Percentiles rank a stretch among this genome's conserved stretches.
Conservation (phyloP, 1,139 yeast genomes). For the Taiozyma sp. region DNA sequence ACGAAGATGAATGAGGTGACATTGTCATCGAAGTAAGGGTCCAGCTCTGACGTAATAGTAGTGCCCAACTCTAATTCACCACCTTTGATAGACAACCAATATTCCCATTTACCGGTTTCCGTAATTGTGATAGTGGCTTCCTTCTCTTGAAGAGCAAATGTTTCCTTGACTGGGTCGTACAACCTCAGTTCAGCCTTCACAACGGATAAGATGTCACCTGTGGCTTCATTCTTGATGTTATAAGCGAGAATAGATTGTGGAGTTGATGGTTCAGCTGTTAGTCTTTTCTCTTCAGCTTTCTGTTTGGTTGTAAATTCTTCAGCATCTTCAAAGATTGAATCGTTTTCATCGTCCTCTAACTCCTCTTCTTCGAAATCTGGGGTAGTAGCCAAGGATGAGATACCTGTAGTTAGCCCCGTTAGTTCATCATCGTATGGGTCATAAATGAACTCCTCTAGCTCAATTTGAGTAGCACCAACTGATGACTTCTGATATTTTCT, state of each 20-base stretch:
- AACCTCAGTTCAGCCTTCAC: constrained; percentile 42
- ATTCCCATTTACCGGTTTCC: constrained; percentile 49
- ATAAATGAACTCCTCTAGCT: constrained; percentile 53
- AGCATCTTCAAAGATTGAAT: constrained; percentile 30
- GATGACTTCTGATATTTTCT: constrained; percentile 61
- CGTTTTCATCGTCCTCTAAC: constrained; percentile 23
- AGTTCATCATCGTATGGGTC: constrained; percentile 26
- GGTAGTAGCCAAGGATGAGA: constrained; percentile 2
- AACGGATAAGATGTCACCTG: constrained; percentile 20
- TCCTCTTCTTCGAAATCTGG: constrained; percentile 11
- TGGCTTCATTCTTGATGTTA: neutral
- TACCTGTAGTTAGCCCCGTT: constrained; percentile 7
- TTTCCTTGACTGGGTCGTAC: constrained; percentile 50
- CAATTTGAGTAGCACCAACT: constrained; percentile 39
- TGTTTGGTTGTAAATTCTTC: constrained; percentile 8
- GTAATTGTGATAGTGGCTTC: constrained; percentile 34
- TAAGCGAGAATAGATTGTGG: neutral
- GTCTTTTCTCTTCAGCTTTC: constrained; percentile 2
- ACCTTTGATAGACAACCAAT: constrained; percentile 43
- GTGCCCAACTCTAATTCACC: constrained; percentile 35
- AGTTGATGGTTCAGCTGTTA: neutral
- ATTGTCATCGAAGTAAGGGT: constrained; percentile 61
- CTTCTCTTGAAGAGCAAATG: constrained; percentile 42
- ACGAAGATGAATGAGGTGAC: constrained; percentile 64
- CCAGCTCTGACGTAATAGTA: constrained; percentile 44